phyloP scores from a whole-genome alignment of 176 grass and related monocot genomes.

The Elymus sibiricus region DNA sequence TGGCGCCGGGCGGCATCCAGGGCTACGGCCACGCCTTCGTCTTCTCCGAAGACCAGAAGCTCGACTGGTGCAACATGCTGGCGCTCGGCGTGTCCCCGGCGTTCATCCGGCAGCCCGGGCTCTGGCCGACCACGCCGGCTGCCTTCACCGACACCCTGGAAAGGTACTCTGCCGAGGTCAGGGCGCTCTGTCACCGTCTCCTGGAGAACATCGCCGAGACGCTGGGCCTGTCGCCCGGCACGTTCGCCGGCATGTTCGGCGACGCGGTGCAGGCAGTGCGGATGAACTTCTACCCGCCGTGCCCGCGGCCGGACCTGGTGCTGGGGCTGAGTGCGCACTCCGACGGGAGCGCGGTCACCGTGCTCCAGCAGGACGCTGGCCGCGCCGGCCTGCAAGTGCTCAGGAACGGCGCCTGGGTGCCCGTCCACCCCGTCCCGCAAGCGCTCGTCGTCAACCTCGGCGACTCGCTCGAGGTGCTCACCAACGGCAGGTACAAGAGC shows the following conservation, averaged over 20 bases:
- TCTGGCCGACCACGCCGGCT: conserved; percentile 70
- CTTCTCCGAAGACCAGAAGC: conserved; percentile 93
- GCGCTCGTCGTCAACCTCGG: conserved; percentile 78
- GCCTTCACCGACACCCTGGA: conserved; percentile 47
- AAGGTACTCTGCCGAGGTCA: conserved; percentile 56
- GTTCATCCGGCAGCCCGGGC: conserved; percentile 52
- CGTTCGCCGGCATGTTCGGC: conserved; percentile 65
- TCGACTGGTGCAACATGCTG: conserved; percentile 96
- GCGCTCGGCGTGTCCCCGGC: conserved; percentile 69
- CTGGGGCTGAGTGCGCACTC: conserved; percentile 85
- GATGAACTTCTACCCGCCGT: conserved; percentile 89
- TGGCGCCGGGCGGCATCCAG: conserved; percentile 74
- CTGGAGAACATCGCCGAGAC: conserved; percentile 48
- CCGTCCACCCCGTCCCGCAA: conserved; percentile 44
- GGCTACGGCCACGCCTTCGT: conserved; percentile 90
- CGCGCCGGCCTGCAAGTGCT: conserved; percentile 68
- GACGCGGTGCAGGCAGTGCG: conserved; percentile 84
- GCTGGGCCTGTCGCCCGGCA: conserved; percentile 37
- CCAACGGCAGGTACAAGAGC: conserved; percentile 89
- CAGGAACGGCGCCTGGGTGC: conserved; percentile 48
- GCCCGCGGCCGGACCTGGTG: conserved; percentile 62
- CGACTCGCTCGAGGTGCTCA: conserved; percentile 70
- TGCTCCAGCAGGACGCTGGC: conserved; percentile 73
- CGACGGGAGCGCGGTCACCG: conserved; percentile 87
- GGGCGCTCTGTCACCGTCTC: conserved; percentile 47